Evolutionary conservation across 2,329 filamentous ascomycete genomes (phyloP).

Genomic region (Colletotrichum viniferum): DNA sequence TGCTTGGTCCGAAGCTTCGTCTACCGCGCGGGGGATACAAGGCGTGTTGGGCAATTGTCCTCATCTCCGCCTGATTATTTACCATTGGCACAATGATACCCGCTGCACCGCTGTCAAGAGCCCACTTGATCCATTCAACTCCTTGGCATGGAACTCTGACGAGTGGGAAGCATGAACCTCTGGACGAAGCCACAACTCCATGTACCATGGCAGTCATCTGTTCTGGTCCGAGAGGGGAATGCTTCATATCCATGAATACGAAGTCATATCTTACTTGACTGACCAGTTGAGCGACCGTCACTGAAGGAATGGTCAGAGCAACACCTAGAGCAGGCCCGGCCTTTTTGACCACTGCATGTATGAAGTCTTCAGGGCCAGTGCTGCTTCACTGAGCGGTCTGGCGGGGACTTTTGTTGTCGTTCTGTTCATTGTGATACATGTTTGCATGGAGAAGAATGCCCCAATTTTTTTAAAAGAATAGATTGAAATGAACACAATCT

Average conservation of each 20-base stretch:
- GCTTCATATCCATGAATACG: not conserved
- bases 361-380: not conserved
- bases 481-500: not conserved
- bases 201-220: not conserved
- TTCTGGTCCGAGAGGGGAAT: not conserved
- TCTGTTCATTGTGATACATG: not conserved
- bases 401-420: not conserved
- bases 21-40: not conserved
- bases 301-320: not conserved
- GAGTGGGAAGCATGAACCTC: not conserved
- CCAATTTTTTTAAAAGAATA: rapidly evolving
- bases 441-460: not conserved
- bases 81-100: not conserved
- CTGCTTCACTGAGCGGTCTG: not conserved
- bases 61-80: not conserved
- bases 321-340: not conserved
- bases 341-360: not conserved
- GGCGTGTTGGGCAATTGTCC: not conserved
- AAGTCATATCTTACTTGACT: not conserved
- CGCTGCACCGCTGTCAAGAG: not conserved
- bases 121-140: not conserved
- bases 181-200: not conserved
- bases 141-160: not conserved
- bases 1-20: not conserved
- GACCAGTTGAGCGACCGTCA: not conserved